These are phyloP conservation scores for Gnomoniopsis sp. DNA, from an alignment of 2,329 filamentous ascomycete genomes.

Conservation along the genomic window DNA sequence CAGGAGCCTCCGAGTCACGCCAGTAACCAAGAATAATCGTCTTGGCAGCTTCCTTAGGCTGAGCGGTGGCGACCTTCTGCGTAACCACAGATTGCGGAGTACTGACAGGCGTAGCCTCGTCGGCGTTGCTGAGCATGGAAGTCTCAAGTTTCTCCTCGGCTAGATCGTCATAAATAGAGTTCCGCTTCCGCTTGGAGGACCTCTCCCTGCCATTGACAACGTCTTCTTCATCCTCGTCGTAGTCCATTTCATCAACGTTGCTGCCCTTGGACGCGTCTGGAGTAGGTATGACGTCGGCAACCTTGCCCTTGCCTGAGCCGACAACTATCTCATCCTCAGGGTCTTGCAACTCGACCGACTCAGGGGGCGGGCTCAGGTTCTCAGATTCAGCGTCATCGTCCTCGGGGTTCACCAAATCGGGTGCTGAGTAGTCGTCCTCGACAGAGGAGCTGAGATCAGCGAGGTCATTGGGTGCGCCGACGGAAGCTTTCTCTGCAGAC, in stretches of 20 bases:
- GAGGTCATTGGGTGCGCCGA: neutral
- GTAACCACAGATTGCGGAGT: neutral
- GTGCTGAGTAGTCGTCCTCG: constrained; percentile 33
- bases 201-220: neutral
- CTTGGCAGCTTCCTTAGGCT: constrained; percentile 30
- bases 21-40: constrained; percentile 55
- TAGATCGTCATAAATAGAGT: constrained; percentile 45
- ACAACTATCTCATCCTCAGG: constrained; percentile 50
- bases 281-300: constrained; percentile 32
- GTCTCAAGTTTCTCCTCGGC: constrained; percentile 45
- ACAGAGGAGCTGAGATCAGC: constrained; percentile 23
- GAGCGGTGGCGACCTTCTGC: constrained; percentile 2
- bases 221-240: neutral
- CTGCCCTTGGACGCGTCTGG: constrained; percentile 39
- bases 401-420: constrained; percentile 30
- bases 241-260: constrained; percentile 1
- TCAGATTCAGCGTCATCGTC: constrained; percentile 35
- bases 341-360: constrained; percentile 32
- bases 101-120: constrained; percentile 10
- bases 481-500: neutral
- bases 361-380: constrained; percentile 43
- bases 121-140: constrained; percentile 29
- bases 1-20: constrained; percentile 53
- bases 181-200: constrained; percentile 56
- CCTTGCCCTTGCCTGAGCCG: constrained; percentile 37